These are phyloP conservation scores for Rhododendron ferrugineum DNA, from an alignment of 148 eudicot genomes.

Conservation along the genomic window DNA sequence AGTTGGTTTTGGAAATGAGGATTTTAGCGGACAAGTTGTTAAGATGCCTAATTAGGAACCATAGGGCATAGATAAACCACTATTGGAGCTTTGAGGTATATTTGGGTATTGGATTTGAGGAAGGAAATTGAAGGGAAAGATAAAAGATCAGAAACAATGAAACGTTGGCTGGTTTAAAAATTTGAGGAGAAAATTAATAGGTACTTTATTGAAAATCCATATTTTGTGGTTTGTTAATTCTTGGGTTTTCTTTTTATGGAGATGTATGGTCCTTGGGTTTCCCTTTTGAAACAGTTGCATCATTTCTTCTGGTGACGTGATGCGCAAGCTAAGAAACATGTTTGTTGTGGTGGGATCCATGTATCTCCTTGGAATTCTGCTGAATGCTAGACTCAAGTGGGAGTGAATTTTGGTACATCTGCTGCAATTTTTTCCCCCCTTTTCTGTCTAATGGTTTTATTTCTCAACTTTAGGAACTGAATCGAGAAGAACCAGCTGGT, in stretches of 20 bases:
- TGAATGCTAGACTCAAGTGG: neutral
- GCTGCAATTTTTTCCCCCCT: neutral
- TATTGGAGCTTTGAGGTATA: neutral
- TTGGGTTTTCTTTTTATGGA: neutral
- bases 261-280: neutral
- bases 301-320: neutral
- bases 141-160: neutral
- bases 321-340: neutral
- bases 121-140: neutral
- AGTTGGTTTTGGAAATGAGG: constrained; percentile 4
- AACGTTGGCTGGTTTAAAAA: neutral
- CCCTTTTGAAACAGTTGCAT: neutral
- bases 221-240: neutral
- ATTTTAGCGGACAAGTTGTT: neutral
- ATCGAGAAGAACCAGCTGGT: constrained; percentile 89
- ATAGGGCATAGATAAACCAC: neutral
- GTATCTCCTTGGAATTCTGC: neutral
- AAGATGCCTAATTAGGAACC: neutral
- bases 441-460: constrained; percentile 7
- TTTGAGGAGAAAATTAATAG: neutral
- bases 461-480: constrained; percentile 60
- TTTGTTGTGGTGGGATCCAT: neutral
- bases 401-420: neutral
- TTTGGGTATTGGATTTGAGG: neutral
- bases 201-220: neutral